A percentile compares a stretch with the other conserved stretches of the same genome.
Evolutionary conservation across 805 yeast species (phyloP).

Genomic region (Saccharomyces paradoxus): DNA sequence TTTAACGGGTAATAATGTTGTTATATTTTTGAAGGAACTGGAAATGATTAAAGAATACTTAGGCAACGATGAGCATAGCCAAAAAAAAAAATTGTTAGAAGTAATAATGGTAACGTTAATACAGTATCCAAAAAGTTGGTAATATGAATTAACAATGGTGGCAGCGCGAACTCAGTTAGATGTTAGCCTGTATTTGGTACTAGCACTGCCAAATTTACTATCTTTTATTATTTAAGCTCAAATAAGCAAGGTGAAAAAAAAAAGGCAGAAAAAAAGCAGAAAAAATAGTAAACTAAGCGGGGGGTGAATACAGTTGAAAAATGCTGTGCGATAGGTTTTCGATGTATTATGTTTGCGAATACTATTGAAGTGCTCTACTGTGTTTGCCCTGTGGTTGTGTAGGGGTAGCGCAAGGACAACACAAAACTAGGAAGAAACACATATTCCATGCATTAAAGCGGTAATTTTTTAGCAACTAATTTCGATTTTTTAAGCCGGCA

Average conservation of each 20-base stretch:
- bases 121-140: not conserved
- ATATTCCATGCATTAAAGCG: not conserved
- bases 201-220: not conserved
- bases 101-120: not conserved
- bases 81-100: not conserved
- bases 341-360: not conserved
- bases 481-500: not conserved
- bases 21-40: not conserved
- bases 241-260: not conserved
- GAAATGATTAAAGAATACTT: not conserved
- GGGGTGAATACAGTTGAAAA: not conserved
- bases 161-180: not conserved
- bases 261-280: not conserved
- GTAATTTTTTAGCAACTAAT: not conserved
- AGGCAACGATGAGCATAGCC: not conserved
- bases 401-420: not conserved
- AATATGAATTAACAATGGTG: not conserved
- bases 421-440: not conserved
- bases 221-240: not conserved
- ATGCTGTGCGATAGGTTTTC: not conserved
- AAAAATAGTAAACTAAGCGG: not conserved
- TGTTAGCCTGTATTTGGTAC: not conserved
- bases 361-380: not conserved
- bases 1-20: not conserved
- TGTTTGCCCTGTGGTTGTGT: not conserved